Evolutionary conservation across 345 rosid species (phyloP).

Genomic region (Combretum micranthum): DNA sequence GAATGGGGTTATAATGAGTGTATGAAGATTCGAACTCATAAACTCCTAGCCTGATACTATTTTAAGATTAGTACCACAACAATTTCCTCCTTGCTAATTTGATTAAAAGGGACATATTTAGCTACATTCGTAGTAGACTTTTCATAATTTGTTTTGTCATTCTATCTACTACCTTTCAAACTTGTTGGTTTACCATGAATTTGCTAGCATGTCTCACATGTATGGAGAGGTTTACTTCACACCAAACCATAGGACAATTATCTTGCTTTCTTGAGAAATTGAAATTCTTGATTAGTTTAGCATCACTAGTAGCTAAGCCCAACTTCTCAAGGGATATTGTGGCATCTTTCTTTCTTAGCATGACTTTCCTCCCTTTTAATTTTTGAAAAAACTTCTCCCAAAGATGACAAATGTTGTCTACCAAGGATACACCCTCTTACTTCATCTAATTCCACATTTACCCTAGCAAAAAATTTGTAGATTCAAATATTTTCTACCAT

Average conservation of each 20-base stretch:
- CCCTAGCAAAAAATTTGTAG: constrained; percentile 1
- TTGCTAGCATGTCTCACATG: constrained; percentile 4
- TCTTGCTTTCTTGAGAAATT: neutral
- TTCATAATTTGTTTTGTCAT: no score
- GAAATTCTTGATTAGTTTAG: neutral
- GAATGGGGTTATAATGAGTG: no score
- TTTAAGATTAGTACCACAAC: no score
- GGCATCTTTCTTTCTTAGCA: neutral
- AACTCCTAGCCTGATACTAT: no score
- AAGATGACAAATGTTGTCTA: neutral
- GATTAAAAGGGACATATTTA: no score
- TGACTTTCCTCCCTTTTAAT: neutral
- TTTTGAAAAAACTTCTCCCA: constrained; percentile 2
- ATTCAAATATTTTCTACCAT: neutral
- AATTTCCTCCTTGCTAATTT: no score
- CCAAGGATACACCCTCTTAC: constrained; percentile 4
- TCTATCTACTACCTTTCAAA: neutral
- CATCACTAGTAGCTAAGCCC: neutral
- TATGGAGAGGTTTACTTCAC: constrained; percentile 4
- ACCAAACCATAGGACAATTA: neutral
- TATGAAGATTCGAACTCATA: no score
- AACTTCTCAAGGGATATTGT: neutral
- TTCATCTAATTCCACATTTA: constrained; percentile 7
- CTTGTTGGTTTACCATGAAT: neutral
- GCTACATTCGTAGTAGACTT: no score